Evolutionary conservation across 1,139 yeast species (phyloP), one percentile per base, ranked within the genome.

Genomic region (Saccharomyces hybrid): DNA sequence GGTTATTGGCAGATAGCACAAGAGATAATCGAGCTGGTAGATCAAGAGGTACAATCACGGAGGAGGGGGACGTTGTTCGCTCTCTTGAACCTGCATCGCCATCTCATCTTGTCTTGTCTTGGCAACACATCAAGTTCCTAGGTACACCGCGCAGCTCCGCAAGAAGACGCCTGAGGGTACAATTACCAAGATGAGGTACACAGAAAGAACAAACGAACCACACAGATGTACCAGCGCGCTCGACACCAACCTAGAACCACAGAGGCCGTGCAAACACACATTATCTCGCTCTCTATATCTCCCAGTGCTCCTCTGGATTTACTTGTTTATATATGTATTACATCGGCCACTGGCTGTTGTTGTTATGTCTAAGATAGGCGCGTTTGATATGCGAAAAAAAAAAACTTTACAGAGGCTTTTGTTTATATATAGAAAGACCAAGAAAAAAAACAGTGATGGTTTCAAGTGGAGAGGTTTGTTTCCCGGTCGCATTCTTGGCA

Each of bases 361-460:
- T 38, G 44, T 38, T 38, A 38, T 19, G 44, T 38, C 44, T 38
- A 21, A 38, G 44, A 38, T 38, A 38, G 19, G 44, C 44, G 44
- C 44, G 44, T 38, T 19, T 38, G 44, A 9, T 38, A 38, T 38
- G 44, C 44, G 44, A 38, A 38, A 38, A 38, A 38, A 28, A 38
- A 38, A 38, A 38, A 38, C 44, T 38, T 38, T 38, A 38, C 44
- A 38, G 44, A 38, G 44, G 44, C 44, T 16, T 38, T 38, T 38
- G 44, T 38, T 38, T 38, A 38, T 38, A 38, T 38, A 38, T 38
- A 38, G 44, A 4, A 38, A 38, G 26, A 11, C 5, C 44, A 38
- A 11, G 44, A 38, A 38, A 38, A 38, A 38, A 38, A 38, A 38
- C 44, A 38, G 44, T 38, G 44, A 38, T 38, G 44, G 44, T 24